Evolutionary conservation across 78 protist genomes (phyloP).

Genomic region (Emiliania huxleyi): DNA sequence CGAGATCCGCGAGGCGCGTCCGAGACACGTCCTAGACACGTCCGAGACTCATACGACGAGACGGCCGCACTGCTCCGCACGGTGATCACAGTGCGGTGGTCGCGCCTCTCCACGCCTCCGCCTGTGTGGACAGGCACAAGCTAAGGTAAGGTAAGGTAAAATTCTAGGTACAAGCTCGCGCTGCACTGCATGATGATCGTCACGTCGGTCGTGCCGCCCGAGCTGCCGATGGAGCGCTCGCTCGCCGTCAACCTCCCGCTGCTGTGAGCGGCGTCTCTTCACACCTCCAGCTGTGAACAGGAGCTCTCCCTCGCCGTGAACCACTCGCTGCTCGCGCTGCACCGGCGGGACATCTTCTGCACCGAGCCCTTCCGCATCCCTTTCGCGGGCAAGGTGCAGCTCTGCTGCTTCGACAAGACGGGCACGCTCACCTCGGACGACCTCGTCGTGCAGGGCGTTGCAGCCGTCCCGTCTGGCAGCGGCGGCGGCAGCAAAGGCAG

Average conservation of each 20-base stretch:
- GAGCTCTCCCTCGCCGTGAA: constrained; percentile 90
- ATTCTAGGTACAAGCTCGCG: constrained; percentile 81
- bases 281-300: too few species aligned
- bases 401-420: constrained; percentile 99
- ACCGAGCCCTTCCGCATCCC: constrained; percentile 99
- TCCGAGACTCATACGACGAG: too few species aligned
- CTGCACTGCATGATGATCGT: constrained; percentile 80
- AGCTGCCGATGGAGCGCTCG: constrained; percentile 97
- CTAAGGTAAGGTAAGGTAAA: too few species aligned
- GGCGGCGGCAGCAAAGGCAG: background rate
- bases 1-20: too few species aligned
- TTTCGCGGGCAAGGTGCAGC: constrained; percentile 88
- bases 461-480: too few species aligned
- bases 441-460: constrained; percentile 77
- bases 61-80: too few species aligned
- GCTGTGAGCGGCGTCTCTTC: too few species aligned
- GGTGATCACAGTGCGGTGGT: too few species aligned
- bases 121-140: too few species aligned
- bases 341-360: constrained; percentile 82
- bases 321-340: constrained; percentile 38
- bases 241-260: constrained; percentile 78
- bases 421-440: constrained; percentile 96
- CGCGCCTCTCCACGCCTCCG: too few species aligned
- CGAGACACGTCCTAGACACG: too few species aligned
- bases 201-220: constrained; percentile 96